Evolutionary conservation across 2,329 filamentous ascomycete genomes (phyloP).

Genomic region (Dichotomopilus funicola): DNA sequence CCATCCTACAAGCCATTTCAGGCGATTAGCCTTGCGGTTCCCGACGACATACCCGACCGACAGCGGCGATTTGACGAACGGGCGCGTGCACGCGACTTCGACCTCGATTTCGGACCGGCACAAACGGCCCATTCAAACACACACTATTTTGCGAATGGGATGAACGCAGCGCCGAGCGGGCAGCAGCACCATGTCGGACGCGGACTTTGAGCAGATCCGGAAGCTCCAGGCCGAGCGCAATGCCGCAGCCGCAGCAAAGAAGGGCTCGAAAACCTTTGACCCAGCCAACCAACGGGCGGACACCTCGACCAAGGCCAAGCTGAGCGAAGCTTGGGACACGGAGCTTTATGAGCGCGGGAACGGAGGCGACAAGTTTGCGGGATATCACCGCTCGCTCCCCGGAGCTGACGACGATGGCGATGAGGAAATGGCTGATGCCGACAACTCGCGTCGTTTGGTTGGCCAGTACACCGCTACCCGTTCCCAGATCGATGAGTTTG

Average conservation of each 20-base stretch:
- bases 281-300: slow-evolving; percentile 73
- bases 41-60: not conserved
- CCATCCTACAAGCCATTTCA: not conserved
- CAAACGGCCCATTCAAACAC: not conserved
- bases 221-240: slow-evolving; percentile 92
- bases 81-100: too few relatives aligned
- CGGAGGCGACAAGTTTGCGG: slow-evolving; percentile 71
- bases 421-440: slow-evolving; percentile 67
- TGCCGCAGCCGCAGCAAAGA: slow-evolving; percentile 68
- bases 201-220: slow-evolving; percentile 82
- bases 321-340: slow-evolving; percentile 84
- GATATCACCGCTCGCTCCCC: slow-evolving; percentile 86
- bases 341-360: slow-evolving; percentile 73
- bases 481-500: slow-evolving; percentile 90
- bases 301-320: slow-evolving; percentile 79
- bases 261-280: slow-evolving; percentile 75
- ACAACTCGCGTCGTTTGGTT: slow-evolving; percentile 70
- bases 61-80: not conserved
- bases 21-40: too few relatives aligned
- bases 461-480: slow-evolving; percentile 94
- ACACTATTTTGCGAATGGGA: slow-evolving; percentile 14
- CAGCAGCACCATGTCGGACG: slow-evolving; percentile 53
- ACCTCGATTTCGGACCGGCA: not conserved
- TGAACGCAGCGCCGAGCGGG: slow-evolving; percentile 16
- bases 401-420: slow-evolving; percentile 72